Percentiles rank a stretch among this genome's conserved stretches.
These are phyloP conservation scores for Auxenochlorella pyrenoidosa DNA, from an alignment of 139 green algal genomes.

Conservation along the genomic window DNA sequence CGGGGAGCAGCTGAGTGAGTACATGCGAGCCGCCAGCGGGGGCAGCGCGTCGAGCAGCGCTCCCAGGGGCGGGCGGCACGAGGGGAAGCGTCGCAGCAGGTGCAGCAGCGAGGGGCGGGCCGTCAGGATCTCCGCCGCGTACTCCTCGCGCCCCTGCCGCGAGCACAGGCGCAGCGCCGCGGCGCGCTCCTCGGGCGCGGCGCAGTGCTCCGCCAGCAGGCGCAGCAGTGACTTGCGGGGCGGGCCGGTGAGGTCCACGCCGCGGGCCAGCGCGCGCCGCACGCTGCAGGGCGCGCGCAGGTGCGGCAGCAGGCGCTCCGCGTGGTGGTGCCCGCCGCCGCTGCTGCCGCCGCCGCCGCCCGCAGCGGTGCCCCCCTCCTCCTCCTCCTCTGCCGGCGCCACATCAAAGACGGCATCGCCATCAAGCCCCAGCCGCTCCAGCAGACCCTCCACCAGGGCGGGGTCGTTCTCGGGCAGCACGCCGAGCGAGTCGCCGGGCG, in stretches of 20 bases:
- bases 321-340: neutral
- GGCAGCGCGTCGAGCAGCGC: slow-evolving; percentile 86
- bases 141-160: slow-evolving; percentile 59
- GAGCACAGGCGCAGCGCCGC: slow-evolving; percentile 72
- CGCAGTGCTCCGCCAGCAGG: slow-evolving; percentile 88
- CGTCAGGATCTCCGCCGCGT: slow-evolving; percentile 64
- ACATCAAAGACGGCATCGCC: slow-evolving; percentile 64
- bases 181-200: slow-evolving; percentile 65
- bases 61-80: slow-evolving; percentile 78
- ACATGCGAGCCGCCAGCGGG: slow-evolving; percentile 84
- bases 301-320: slow-evolving; percentile 64
- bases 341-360: slow-evolving; percentile 24
- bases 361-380: neutral
- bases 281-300: slow-evolving; percentile 83
- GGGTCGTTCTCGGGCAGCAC: slow-evolving; percentile 82
- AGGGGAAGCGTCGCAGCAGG: slow-evolving; percentile 80
- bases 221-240: slow-evolving; percentile 87
- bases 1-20: slow-evolving; percentile 84
- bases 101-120: slow-evolving; percentile 79
- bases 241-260: slow-evolving; percentile 78
- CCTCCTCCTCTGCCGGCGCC: slow-evolving; percentile 28
- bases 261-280: slow-evolving; percentile 66
- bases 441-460: slow-evolving; percentile 66
- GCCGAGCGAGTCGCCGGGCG: slow-evolving; percentile 88
- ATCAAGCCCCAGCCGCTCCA: slow-evolving; percentile 63